Evolutionary conservation across 805 yeast species (phyloP), one percentile per base, ranked within the genome.

Genomic region (Suhomyces kilbournensis): DNA sequence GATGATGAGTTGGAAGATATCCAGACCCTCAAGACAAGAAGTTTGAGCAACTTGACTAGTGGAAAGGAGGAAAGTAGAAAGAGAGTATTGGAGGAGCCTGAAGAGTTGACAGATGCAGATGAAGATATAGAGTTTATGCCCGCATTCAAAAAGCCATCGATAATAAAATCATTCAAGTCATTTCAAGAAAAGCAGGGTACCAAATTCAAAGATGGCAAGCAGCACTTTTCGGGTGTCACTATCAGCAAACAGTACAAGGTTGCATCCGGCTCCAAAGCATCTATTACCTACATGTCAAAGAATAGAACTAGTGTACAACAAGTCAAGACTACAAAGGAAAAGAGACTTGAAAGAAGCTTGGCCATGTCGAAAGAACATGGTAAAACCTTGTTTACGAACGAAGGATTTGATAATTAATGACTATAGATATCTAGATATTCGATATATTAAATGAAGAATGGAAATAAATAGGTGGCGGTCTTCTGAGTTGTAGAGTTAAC

Each of bases 201-300:
- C 32, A 74, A 69, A 51, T 72, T 73, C 51, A 78, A 73, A 35
- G 78, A 76, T 22, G 72, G 69, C 22, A 59, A 63, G 22, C 61
- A 69, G 5, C 56, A 53, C 15, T 75, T 75, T 54, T 62, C 71
- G 20, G 78, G 79, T 5, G 87, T 85, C 17, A 81, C 81, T 1
- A 66, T 82, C 4, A 75, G 82, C 44, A 79, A 79, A 32, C 75
- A 78, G 26, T 80, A 81, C 60, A 83, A 76, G 62, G 75, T 78
- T 9, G 85, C 82, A 1, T 74, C 82, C 1, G 81, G 85, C 7
- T 70, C 81, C 4, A 79, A 75, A 54, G 81, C 87, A 1, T 80
- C 87, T 7, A 78, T 87, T 56, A 78, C 85, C 45, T 79, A 78
- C 50, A 63, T 81, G 61, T 80, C 85, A 9, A 69, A 62, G 46